Percentiles rank a stretch among this genome's conserved stretches.
These are phyloP conservation scores for Cyberlindnera americana DNA, from an alignment of 805 yeast species.

Conservation along the genomic window DNA sequence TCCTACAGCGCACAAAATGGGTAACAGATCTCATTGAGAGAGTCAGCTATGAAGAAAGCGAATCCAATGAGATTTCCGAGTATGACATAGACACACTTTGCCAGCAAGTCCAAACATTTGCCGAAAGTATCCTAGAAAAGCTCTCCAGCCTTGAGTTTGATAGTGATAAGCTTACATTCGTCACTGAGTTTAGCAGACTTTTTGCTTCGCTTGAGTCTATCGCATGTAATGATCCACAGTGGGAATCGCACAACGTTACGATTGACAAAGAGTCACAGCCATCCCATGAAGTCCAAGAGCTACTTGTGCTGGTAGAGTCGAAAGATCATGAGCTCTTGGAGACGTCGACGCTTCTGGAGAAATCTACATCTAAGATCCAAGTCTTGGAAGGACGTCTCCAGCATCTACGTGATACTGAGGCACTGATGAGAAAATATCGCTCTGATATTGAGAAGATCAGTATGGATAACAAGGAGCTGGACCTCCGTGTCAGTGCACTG, in stretches of 20 bases:
- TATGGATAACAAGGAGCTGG: slow-evolving; percentile 15
- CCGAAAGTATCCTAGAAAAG: not conserved
- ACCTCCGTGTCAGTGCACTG: slow-evolving; percentile 15
- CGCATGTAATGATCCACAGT: not conserved
- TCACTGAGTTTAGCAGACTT: not conserved
- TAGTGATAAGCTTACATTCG: not conserved
- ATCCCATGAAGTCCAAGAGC: not conserved
- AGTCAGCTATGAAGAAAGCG: not conserved
- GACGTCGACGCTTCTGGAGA: slow-evolving; percentile 31
- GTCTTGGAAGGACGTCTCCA: slow-evolving; percentile 42
- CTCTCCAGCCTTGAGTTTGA: slow-evolving; percentile 5
- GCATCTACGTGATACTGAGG: slow-evolving; percentile 31
- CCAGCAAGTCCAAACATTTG: not conserved
- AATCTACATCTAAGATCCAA: slow-evolving; percentile 42
- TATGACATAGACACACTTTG: not conserved
- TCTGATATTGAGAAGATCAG: slow-evolving; percentile 19
- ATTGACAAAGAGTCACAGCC: not conserved
- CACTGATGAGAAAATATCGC: slow-evolving; percentile 24
- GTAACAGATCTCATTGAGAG: not conserved
- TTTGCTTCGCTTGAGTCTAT: not conserved
- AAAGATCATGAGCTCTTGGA: not conserved
- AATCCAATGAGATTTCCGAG: slow-evolving; percentile 4
- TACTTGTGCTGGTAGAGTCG: not conserved
- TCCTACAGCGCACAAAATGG: not conserved
- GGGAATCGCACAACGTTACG: not conserved